These are phyloP conservation scores for Entomortierella lignicola DNA, from an alignment of 192 early-diverging fungal species.

Conservation along the genomic window DNA sequence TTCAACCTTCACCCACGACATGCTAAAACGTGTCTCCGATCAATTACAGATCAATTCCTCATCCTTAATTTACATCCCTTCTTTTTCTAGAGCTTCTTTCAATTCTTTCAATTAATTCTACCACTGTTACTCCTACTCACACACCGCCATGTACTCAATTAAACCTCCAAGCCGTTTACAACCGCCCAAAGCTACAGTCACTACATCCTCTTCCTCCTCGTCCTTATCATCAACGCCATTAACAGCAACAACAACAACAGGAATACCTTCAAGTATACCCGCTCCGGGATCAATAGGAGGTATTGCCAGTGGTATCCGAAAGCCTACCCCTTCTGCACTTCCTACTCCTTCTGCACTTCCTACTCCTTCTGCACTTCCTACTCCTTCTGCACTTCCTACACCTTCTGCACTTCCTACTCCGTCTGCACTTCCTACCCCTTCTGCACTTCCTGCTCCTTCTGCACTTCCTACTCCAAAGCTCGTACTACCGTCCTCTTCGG, in stretches of 20 bases:
- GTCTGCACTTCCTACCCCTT: background rate
- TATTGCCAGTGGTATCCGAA: constrained; percentile 4
- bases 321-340: background rate
- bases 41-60: background rate
- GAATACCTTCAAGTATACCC: background rate
- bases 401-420: too few relatives aligned
- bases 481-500: constrained; percentile 7
- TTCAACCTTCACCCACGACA: background rate
- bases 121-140: background rate
- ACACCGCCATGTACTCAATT: constrained; percentile 22
- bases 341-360: background rate
- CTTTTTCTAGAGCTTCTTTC: too few relatives aligned
- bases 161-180: constrained; percentile 8
- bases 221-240: background rate
- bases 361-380: background rate
- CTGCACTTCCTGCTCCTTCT: background rate
- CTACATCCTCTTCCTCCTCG: background rate
- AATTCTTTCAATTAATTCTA: too few relatives aligned
- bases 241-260: background rate
- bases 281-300: background rate
- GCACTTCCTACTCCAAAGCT: constrained; percentile 9
- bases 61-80: too few relatives aligned
- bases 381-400: background rate
- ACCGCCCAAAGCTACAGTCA: background rate
- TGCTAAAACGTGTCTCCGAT: constrained; percentile 18